Base-by-base conservation (phyloP, 345 rosid species). In the Clarkia xantiana region DNA sequence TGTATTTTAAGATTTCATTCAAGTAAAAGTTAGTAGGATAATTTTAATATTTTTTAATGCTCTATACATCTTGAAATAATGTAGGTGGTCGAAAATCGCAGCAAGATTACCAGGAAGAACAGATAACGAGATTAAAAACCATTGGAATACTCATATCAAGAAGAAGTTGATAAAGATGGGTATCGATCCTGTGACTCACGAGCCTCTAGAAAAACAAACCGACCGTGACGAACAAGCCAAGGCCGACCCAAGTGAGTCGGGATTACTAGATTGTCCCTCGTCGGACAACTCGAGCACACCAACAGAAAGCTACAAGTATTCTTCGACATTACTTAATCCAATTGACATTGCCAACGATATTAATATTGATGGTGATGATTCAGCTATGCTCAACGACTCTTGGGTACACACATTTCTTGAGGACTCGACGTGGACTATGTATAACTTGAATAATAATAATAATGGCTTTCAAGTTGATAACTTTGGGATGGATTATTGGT, bases 61-160 rank as follows among this genome's bases (percentile, higher is more conserved):
- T 14, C 17, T 40, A 5, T 12, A 3, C 40, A 22, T 59, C n/a
- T n/a, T n/a, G 17, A 15, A 38, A 10, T 52, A 36, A 22, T 47
- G 15, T 58, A 82, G 94, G 74, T 81, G 94, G 94, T 84, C 95
- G 25, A 82, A 79, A 57, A 86, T 82, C 50, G 95, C 95, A 10
- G 76, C 79, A 50, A 75, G 63, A 51, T 62, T 86, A 48, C 91
- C 86, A 0, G 87, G 91, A 64, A 77, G 95, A 71, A 86, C 95
- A 3, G 95, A 86, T 54, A 86, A 86, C 47, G 95, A 86, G 60
- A 82, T 86, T 9, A 86, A 82, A 59, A 82, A 82, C 45, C 74
- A 79, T 18, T 86, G 95, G 95, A 86, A 82, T 47, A 86, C 95
- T 14, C 88, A 77, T 62, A 77, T 86, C 36, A 86, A 86, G 78